Percentiles rank a stretch among this genome's conserved stretches.
phyloP scores from a whole-genome alignment of 441 rosid species.

The Codiaeum variegatum region DNA sequence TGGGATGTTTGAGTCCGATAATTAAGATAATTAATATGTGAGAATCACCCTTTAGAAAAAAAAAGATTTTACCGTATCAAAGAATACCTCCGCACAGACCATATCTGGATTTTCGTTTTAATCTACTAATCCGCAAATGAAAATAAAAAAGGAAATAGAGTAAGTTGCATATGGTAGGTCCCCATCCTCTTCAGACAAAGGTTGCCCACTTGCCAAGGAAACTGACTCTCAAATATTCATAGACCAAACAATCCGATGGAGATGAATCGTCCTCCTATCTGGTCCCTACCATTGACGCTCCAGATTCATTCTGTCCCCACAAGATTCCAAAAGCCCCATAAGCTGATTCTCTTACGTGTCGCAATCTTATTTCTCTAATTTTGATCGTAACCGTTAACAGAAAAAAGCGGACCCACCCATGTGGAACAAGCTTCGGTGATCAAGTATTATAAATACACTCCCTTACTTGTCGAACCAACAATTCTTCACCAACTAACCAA shows the following conservation, averaged over 20 bases:
- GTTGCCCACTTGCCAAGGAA: neutral
- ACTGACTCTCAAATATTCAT: neutral
- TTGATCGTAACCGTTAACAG: neutral
- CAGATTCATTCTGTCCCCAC: neutral
- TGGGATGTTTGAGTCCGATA: no score
- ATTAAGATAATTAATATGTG: no score
- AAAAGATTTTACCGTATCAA: no score
- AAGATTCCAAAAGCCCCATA: neutral
- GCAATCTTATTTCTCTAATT: neutral
- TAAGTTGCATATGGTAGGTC: no score
- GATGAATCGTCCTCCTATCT: neutral
- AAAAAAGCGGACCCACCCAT: neutral
- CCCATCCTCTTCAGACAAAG: no score
- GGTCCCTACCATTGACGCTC: neutral
- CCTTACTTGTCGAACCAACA: neutral
- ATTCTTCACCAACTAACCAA: slow-evolving; percentile 10
- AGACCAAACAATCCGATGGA: neutral
- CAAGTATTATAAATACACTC: neutral
- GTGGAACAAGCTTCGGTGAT: neutral
- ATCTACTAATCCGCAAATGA: no score
- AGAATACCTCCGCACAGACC: no score
- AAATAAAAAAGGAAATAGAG: no score
- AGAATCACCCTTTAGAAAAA: no score
- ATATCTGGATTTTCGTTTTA: no score
- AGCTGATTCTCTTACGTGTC: neutral